Conservation (phyloP, 2,329 filamentous ascomycete species). For the Decorospora gaudefroyi region DNA sequence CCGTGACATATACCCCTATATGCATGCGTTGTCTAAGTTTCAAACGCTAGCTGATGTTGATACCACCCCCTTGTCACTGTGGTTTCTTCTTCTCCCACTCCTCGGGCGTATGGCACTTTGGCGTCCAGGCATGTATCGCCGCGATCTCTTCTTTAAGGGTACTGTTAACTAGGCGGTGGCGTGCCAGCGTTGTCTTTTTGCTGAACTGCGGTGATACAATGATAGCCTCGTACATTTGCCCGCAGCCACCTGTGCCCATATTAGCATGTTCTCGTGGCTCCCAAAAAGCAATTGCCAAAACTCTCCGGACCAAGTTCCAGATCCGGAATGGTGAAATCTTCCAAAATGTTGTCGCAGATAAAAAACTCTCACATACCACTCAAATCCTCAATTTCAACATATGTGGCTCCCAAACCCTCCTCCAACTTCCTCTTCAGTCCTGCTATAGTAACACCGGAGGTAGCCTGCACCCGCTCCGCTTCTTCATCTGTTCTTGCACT, state of each 20-base stretch:
- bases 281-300: background rate
- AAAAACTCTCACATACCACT: constrained; percentile 69
- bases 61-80: constrained; percentile 22
- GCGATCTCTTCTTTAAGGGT: constrained; percentile 86
- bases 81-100: constrained; percentile 76
- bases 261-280: constrained; percentile 21
- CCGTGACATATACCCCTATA: background rate
- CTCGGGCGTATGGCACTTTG: constrained; percentile 88
- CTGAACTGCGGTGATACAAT: constrained; percentile 62
- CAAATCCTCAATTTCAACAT: constrained; percentile 90
- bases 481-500: constrained; percentile 51
- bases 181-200: constrained; percentile 71
- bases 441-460: constrained; percentile 70
- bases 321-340: background rate
- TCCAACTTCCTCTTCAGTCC: constrained; percentile 70
- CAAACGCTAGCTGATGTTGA: background rate
- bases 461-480: constrained; percentile 58
- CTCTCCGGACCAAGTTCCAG: too few species aligned
- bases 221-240: constrained; percentile 70
- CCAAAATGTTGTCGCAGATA: background rate
- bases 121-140: constrained; percentile 91
- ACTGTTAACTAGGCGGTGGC: constrained; percentile 83
- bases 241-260: constrained; percentile 63
- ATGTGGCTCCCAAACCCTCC: constrained; percentile 70
- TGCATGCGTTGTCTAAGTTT: too few species aligned